Evolutionary conservation across 306 rosid genomes (phyloP).

Genomic region (Begonia peltatifolia): DNA sequence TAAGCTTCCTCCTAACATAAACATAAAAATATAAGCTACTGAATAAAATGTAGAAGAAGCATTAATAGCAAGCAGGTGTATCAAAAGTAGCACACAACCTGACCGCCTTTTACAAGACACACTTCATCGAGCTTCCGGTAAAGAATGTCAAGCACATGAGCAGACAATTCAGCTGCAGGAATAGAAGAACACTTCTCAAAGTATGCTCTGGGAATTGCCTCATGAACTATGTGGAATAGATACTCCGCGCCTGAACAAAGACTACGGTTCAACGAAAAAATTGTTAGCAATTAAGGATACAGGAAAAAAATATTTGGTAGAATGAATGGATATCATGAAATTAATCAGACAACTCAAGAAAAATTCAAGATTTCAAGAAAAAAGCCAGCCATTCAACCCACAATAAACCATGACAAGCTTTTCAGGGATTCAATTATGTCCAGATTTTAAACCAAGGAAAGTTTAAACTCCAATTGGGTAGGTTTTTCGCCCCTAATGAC

Average conservation of each 20-base stretch:
- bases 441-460: no score
- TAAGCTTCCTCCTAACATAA: slow-evolving; percentile 73
- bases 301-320: background rate
- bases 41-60: no score
- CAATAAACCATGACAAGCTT: no score
- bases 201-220: slow-evolving; percentile 59
- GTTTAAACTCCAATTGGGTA: no score
- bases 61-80: slow-evolving; percentile 7
- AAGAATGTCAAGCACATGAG: slow-evolving; percentile 69
- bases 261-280: slow-evolving; percentile 38
- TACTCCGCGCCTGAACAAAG: slow-evolving; percentile 88
- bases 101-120: slow-evolving; percentile 89
- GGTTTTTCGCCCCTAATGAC: no score
- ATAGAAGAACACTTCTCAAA: slow-evolving; percentile 43
- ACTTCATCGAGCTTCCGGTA: slow-evolving; percentile 72
- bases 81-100: slow-evolving; percentile 45
- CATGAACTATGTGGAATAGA: slow-evolving; percentile 44
- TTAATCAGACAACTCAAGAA: background rate
- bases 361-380: no score
- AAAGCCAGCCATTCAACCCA: no score
- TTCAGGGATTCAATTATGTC: no score
- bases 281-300: slow-evolving; percentile 25
- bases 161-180: slow-evolving; percentile 62
- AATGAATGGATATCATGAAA: background rate
- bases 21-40: slow-evolving; percentile 8